phyloP scores from a whole-genome alignment of 2,329 filamentous ascomycete genomes.

The Coniella lustricola region DNA sequence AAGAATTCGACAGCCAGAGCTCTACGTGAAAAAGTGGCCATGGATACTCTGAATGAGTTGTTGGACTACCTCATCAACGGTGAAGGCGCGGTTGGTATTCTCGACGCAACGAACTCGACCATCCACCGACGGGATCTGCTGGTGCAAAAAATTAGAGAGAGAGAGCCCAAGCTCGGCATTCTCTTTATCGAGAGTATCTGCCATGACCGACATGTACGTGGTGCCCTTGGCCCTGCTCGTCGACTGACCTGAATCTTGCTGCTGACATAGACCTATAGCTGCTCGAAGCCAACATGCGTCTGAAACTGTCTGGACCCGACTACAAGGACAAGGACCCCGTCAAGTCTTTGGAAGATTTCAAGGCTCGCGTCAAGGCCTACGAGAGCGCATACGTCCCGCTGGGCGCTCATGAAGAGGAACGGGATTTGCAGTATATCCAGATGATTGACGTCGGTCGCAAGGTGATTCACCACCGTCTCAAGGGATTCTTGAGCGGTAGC shows the following conservation, averaged over 20 bases:
- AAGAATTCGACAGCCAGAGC: slow-evolving; percentile 74
- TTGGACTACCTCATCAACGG: slow-evolving; percentile 78
- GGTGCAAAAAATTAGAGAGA: slow-evolving; percentile 72
- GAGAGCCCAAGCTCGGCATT: slow-evolving; percentile 82
- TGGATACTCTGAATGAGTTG: slow-evolving; percentile 87
- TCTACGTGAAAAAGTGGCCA: slow-evolving; percentile 82
- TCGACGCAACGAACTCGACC: slow-evolving; percentile 97
- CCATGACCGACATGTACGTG: slow-evolving; percentile 60
- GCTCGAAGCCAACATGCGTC: slow-evolving; percentile 91
- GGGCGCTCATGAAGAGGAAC: slow-evolving; percentile 81
- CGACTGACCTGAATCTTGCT: no score
- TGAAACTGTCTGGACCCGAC: slow-evolving; percentile 92
- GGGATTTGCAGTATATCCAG: slow-evolving; percentile 90
- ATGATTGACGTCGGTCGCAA: slow-evolving; percentile 98
- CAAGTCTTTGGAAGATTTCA: slow-evolving; percentile 83
- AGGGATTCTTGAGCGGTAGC: slow-evolving; percentile 84
- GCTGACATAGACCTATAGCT: slow-evolving; percentile 37
- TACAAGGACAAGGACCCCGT: slow-evolving; percentile 90
- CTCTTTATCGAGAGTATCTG: slow-evolving; percentile 95
- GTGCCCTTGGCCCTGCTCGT: no score
- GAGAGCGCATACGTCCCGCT: slow-evolving; percentile 90
- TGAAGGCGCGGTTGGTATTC: slow-evolving; percentile 84
- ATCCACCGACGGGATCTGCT: slow-evolving; percentile 75
- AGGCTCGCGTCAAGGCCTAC: slow-evolving; percentile 83
- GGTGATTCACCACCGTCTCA: slow-evolving; percentile 81